phyloP scores from a whole-genome alignment of 225 moss, liverwort and hornwort species.

The Anthoceros angustus region DNA sequence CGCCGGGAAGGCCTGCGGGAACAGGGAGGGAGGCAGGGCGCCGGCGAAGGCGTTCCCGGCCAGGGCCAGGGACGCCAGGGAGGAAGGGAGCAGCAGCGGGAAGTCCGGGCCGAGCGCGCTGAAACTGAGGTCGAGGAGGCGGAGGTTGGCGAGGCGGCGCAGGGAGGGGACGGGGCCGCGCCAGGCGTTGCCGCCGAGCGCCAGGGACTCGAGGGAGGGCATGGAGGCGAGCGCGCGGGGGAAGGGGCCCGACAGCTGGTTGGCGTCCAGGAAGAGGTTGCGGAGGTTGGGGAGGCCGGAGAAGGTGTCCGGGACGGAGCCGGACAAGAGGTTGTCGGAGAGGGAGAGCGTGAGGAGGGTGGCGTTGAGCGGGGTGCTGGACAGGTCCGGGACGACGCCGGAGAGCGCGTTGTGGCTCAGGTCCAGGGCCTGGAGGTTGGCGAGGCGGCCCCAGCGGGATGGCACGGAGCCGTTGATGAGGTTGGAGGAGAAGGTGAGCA shows the following conservation, averaged over 20 bases:
- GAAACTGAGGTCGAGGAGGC: constrained; percentile 41
- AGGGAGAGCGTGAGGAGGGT: constrained; percentile 41
- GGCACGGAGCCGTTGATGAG: constrained; percentile 51
- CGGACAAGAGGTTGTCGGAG: constrained; percentile 38
- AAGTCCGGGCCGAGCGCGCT: constrained; percentile 60
- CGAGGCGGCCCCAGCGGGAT: constrained; percentile 12
- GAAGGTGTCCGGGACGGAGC: constrained; percentile 29
- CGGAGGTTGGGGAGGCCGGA: constrained; percentile 25
- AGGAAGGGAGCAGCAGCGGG: constrained; percentile 26
- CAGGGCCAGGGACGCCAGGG: constrained; percentile 26
- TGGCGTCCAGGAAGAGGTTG: constrained; percentile 30
- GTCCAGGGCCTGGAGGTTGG: constrained; percentile 35
- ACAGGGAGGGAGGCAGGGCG: constrained; percentile 17
- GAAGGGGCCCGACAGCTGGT: constrained; percentile 40
- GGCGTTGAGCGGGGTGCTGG: constrained; percentile 20
- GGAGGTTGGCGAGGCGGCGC: constrained; percentile 25
- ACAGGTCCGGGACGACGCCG: constrained; percentile 44
- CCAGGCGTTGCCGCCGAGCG: constrained; percentile 25
- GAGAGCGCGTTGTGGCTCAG: constrained; percentile 57
- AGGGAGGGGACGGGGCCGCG: constrained; percentile 34
- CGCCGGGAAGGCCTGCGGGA: constrained; percentile 14
- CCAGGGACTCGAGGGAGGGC: constrained; percentile 15
- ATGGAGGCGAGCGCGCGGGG: constrained; percentile 19
- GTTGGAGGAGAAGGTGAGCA: constrained; percentile 61
- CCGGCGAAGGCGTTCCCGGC: constrained; percentile 43